Evolutionary conservation across 2,329 filamentous ascomycete genomes (phyloP), one percentile per base, ranked within the genome.

Genomic region (Pleurostoma richardsiae): DNA sequence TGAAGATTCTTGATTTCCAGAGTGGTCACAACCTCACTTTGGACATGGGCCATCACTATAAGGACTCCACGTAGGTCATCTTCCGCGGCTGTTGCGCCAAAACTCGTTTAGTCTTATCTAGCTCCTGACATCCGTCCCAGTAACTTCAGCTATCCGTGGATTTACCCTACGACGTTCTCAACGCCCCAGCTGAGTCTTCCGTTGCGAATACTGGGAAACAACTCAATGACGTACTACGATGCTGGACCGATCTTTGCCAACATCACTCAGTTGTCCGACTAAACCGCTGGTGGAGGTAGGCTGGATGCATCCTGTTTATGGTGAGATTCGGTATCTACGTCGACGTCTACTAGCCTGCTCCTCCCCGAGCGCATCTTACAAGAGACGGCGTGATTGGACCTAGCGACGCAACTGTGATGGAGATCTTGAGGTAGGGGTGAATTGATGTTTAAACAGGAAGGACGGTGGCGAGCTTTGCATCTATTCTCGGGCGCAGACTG

Each of bases 41-140:
- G n/a, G 47, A 53, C 41, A 45, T 60, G n/a, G 49, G 50, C 19
- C 58, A 59, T 41, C 54, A 43, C 26, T 61, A 60, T 46, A 53
- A 51, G 8, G 58, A 62, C 41, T 54, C 53, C 44, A 46, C 53
- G 58, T 60, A 45, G 40, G 57, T 54, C 29, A 26, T 39, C 30
- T 29, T 38, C 8, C n/a, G 19, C 19, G 19, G 19, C 19, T 19
- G 19, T 19, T 19, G 19, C 19, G 19, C 19, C 19, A 19, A 19
- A 19, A 19, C 19, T 10, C 26, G 33, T 38, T 10, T 6, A 30
- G 5, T 27, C 28, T 26, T n/a, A 10, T 31, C 5, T 4, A 26
- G n/a, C 43, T 45, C 29, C 40, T 11, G 38, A 28, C 26, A 26
- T 31, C 10, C 27, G 6, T 19, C 31, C 8, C 8, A 57, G 54